Evolutionary conservation across 257 asterid species (phyloP).

Genomic region (Solanum corneliomulleri): DNA sequence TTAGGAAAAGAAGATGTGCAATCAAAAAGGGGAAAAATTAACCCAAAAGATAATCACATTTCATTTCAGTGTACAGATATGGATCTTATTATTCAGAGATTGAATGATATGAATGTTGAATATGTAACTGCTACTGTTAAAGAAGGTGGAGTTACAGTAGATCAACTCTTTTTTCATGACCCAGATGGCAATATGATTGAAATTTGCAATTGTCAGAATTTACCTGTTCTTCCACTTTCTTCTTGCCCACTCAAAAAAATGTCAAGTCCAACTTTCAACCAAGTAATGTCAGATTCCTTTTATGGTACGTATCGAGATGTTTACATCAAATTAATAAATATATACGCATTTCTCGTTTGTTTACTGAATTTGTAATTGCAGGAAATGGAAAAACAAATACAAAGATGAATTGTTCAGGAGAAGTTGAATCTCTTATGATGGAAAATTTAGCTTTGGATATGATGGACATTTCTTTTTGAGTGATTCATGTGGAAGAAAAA

Average conservation of each 20-base stretch:
- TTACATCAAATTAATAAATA: background rate
- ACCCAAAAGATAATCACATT: constrained; percentile 79
- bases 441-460: constrained; percentile 56
- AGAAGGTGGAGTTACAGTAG: constrained; percentile 76
- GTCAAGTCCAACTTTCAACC: constrained; percentile 6
- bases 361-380: background rate
- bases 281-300: background rate
- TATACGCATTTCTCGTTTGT: too few relatives aligned
- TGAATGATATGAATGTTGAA: constrained; percentile 48
- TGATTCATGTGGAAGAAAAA: background rate
- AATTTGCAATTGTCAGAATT: constrained; percentile 75
- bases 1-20: constrained; percentile 29
- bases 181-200: constrained; percentile 35
- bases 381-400: background rate
- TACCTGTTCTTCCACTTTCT: constrained; percentile 65
- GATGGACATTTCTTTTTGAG: constrained; percentile 45
- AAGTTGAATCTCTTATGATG: constrained; percentile 64
- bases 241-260: constrained; percentile 39
- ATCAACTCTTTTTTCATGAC: constrained; percentile 81
- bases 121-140: constrained; percentile 53
- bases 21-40: constrained; percentile 29
- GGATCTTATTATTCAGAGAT: constrained; percentile 28
- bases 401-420: constrained; percentile 24
- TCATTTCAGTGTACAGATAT: constrained; percentile 66
- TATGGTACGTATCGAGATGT: constrained; percentile 14